Evolutionary conservation across 176 grass and related monocot genomes (phyloP), one percentile per base, ranked within the genome.

Genomic region (Panicum miliaceum): DNA sequence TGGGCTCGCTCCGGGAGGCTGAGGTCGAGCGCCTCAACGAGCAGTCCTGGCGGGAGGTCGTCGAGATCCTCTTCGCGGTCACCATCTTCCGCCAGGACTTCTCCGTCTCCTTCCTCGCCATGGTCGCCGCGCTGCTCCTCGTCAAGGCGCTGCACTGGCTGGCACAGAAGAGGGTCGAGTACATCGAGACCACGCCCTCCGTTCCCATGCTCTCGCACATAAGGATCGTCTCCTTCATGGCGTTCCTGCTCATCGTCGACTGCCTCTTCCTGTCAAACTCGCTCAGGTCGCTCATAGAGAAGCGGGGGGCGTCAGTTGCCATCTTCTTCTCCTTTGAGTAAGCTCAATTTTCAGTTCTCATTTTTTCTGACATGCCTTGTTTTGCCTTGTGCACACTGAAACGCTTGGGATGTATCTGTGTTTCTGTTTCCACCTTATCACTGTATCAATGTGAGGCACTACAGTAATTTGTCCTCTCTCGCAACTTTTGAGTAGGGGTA

Each of bases 301-400:
- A 94, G 50, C 18, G 88, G 23, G 87, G 94, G 78, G 91, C 93
- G 29, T 96, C 96, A 0, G 91, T 99, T 29, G 77, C 93, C 18
- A 94, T 99, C 73, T 99, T 99, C 86, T 99, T 99, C 86, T 90
- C 93, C 65, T 99, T 99, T 52, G 93, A 99, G 96, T 99, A 92
- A 92, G 93, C 64, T 77, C 70, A 68, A 68, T 48, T 46, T 67
- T 64, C 18, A 56, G 9, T 48, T 86, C 63, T 38, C 16, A 12
- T 42, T 51, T 51, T 27, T 6, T 26, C 16, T 73, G 5, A 6
- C 81, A 73, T 71, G 19, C 38, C 16, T 56, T 15, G 32, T 51
- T 3, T 50, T 4, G 22, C 46, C 26, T 47, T 64, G 4, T 35
- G 41, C 56, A 0, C 7, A 3, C 4, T 0, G 23, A 19, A 77